phyloP scores from a whole-genome alignment of 306 rosid species.

The Prinsepia uniflora region DNA sequence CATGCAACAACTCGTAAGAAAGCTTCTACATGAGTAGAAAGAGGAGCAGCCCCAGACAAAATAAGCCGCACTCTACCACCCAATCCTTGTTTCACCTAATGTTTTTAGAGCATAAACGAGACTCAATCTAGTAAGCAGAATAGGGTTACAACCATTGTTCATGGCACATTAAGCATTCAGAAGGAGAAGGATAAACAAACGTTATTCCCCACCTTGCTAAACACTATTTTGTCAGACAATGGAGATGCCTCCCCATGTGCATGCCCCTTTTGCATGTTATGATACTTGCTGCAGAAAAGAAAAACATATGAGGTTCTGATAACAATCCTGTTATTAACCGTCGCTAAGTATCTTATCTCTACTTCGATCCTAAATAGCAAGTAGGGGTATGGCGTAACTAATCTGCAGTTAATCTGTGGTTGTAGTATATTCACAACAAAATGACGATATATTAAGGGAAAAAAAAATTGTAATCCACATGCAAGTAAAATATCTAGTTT shows the following conservation, averaged over 20 bases:
- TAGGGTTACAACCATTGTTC: constrained; percentile 7
- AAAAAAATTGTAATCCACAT: not conserved
- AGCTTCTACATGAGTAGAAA: constrained; percentile 68
- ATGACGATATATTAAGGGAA: not conserved
- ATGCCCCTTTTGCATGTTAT: constrained; percentile 64
- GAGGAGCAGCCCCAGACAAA: constrained; percentile 97
- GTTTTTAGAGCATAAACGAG: constrained; percentile 33
- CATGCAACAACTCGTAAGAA: constrained; percentile 87
- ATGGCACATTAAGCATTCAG: not conserved
- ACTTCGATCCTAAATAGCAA: not conserved
- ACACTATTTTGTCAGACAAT: constrained; percentile 70
- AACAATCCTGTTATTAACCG: not conserved
- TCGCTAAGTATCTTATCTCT: not conserved
- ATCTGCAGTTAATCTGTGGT: not conserved
- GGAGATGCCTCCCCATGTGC: constrained; percentile 60
- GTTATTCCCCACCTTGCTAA: constrained; percentile 58
- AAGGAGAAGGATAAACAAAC: not conserved
- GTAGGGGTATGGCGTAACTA: not conserved
- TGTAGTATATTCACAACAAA: constrained; percentile 8
- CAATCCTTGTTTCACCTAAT: constrained; percentile 85
- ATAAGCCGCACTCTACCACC: constrained; percentile 88
- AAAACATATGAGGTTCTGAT: constrained; percentile 9
- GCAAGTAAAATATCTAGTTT: not conserved
- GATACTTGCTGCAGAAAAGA: constrained; percentile 54
- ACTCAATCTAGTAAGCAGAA: constrained; percentile 15